Evolutionary conservation across 73 alveolate species (phyloP).

Genomic region (Stentor coeruleus): DNA sequence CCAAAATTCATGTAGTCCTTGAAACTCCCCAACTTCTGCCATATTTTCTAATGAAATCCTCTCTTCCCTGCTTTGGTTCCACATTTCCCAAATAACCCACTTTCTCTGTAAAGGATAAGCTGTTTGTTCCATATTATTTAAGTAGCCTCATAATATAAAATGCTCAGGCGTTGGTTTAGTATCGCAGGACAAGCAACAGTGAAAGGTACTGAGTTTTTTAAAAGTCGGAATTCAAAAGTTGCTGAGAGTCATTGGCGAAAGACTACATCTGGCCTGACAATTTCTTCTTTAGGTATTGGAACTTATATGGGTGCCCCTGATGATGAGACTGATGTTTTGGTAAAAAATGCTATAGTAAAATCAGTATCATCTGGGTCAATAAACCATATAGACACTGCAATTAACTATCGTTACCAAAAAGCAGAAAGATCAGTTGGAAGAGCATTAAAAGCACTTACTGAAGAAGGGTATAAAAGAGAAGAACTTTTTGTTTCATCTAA

Average conservation of each 20-base stretch:
- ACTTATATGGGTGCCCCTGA: conserved; percentile 90
- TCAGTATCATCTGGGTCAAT: conserved; percentile 71
- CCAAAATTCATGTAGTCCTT: conserved; percentile 21
- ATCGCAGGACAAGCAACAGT: conserved; percentile 15
- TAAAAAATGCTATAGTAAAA: conserved; percentile 59
- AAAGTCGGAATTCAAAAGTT: neutral
- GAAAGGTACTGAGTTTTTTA: neutral
- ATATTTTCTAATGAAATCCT: neutral
- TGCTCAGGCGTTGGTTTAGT: neutral
- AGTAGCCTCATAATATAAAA: too few species aligned
- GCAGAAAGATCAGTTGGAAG: conserved; percentile 87
- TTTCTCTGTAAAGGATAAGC: conserved; percentile 19
- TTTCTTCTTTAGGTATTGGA: conserved; percentile 77
- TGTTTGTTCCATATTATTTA: neutral
- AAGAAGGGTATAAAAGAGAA: conserved; percentile 55
- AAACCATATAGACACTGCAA: conserved; percentile 86
- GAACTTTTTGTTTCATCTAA: conserved; percentile 74
- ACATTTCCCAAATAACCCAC: conserved; percentile 26
- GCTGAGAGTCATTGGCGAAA: conserved; percentile 13
- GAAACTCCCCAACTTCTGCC: conserved; percentile 26
- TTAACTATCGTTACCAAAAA: conserved; percentile 78
- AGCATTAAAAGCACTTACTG: conserved; percentile 50
- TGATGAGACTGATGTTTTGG: conserved; percentile 60
- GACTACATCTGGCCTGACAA: conserved; percentile 29
- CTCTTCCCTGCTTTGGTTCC: conserved; percentile 11